Percentiles rank a stretch among this genome's conserved stretches.
Conservation (phyloP, 495 filamentous ascomycete species). For the Aspergillus hancockii region DNA sequence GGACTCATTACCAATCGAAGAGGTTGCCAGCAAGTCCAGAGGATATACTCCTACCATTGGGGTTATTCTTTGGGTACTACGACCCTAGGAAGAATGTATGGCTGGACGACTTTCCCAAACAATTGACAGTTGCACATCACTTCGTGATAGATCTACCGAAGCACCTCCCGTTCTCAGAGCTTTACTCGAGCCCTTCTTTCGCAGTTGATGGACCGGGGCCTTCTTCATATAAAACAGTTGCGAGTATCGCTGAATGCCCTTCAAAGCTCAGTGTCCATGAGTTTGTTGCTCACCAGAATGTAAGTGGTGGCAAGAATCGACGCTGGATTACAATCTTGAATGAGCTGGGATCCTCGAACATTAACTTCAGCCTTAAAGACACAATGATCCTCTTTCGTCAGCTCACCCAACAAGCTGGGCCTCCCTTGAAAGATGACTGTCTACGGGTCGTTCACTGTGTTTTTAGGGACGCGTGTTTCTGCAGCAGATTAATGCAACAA, state of each 20-base stretch:
- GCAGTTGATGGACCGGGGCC: slow-evolving; percentile 19
- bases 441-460: slow-evolving; percentile 28
- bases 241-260: slow-evolving; percentile 45
- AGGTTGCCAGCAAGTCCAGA: slow-evolving; percentile 25
- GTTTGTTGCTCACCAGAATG: slow-evolving; percentile 45
- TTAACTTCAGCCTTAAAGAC: slow-evolving; percentile 49
- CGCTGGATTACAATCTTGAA: slow-evolving; percentile 55
- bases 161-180: slow-evolving; percentile 22
- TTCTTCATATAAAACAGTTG: slow-evolving; percentile 41
- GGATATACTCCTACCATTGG: slow-evolving; percentile 22
- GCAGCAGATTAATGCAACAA: slow-evolving; percentile 23
- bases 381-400: slow-evolving; percentile 48
- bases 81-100: slow-evolving; percentile 26
- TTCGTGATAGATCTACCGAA: slow-evolving; percentile 33
- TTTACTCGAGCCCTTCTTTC: slow-evolving; percentile 20
- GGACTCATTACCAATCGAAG: slow-evolving; percentile 40
- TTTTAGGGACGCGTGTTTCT: slow-evolving; percentile 31
- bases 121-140: slow-evolving; percentile 40
- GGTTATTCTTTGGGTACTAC: slow-evolving; percentile 25
- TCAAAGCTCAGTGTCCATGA: slow-evolving; percentile 48
- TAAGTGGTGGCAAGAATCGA: slow-evolving; percentile 44
- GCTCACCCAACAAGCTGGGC: slow-evolving; percentile 50
- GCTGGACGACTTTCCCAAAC: slow-evolving; percentile 26
- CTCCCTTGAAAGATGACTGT: slow-evolving; percentile 10
- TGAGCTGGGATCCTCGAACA: slow-evolving; percentile 47